Evolutionary conservation across 2,329 filamentous ascomycete species (phyloP).

Genomic region (Claviceps arundinis): DNA sequence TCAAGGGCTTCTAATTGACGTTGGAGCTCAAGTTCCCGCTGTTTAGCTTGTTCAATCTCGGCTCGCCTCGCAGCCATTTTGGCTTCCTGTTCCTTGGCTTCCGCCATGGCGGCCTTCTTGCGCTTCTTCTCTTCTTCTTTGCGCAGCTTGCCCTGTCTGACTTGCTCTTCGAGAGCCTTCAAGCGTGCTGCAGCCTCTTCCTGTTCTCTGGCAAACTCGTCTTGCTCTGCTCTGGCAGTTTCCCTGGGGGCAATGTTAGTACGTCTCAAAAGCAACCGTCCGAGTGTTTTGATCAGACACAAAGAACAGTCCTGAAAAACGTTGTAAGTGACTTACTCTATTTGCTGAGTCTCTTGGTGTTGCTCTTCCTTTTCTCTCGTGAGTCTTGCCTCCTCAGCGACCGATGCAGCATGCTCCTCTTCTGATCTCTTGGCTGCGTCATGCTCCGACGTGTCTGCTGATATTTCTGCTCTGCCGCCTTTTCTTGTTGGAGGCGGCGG

Average conservation of each 20-base stretch:
- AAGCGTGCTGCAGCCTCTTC: slow-evolving; percentile 72
- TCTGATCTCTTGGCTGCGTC: slow-evolving; percentile 43
- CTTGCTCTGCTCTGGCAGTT: slow-evolving; percentile 61
- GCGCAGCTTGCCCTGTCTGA: slow-evolving; percentile 83
- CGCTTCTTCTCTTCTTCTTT: slow-evolving; percentile 92
- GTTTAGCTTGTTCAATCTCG: slow-evolving; percentile 82
- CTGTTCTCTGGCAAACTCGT: slow-evolving; percentile 66
- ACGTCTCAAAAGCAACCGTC: no score
- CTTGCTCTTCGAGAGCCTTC: slow-evolving; percentile 83
- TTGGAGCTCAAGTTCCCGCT: slow-evolving; percentile 80
- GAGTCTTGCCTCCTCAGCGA: slow-evolving; percentile 52
- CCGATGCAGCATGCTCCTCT: slow-evolving; percentile 40
- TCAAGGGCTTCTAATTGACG: slow-evolving; percentile 67
- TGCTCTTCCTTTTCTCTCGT: slow-evolving; percentile 64
- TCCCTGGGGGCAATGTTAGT: slow-evolving; percentile 36
- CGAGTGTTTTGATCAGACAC: slow-evolving; percentile 12
- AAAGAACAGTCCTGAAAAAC: background rate
- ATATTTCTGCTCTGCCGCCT: slow-evolving; percentile 43
- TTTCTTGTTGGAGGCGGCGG: slow-evolving; percentile 75
- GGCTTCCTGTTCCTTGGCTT: slow-evolving; percentile 78
- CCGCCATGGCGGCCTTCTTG: slow-evolving; percentile 76
- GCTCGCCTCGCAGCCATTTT: slow-evolving; percentile 74
- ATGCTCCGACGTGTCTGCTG: slow-evolving; percentile 43
- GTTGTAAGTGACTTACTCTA: slow-evolving; percentile 59
- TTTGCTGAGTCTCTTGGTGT: slow-evolving; percentile 54